A percentile compares a stretch with the other conserved stretches of the same genome.
Evolutionary conservation across 768 basidiomycete genomes (phyloP).

Genomic region (Dacryopinax primogenitus): DNA sequence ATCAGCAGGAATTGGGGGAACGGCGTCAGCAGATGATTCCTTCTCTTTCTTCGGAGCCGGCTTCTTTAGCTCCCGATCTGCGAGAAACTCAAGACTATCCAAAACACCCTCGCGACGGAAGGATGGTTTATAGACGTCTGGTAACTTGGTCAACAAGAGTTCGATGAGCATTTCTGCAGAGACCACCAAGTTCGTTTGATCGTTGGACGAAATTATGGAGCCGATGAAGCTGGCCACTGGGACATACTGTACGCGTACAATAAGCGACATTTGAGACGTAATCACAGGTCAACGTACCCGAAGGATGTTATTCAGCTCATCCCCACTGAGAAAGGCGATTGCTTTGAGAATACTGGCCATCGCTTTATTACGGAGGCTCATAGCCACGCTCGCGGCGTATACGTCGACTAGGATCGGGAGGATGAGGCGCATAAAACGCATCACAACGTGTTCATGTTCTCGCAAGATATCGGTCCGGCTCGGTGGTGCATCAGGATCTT

Average conservation of each 20-base stretch:
- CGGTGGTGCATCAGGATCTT: constrained; percentile 34
- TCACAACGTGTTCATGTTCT: constrained; percentile 60
- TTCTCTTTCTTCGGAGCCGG: constrained; percentile 35
- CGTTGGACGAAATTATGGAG: constrained; percentile 82
- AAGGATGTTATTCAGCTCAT: constrained; percentile 62
- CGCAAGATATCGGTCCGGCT: constrained; percentile 58
- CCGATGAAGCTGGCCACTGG: constrained; percentile 93
- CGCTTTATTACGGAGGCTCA: constrained; percentile 77
- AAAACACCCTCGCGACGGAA: constrained; percentile 94
- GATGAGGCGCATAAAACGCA: constrained; percentile 73
- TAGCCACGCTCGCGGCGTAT: constrained; percentile 94
- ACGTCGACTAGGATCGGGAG: constrained; percentile 94
- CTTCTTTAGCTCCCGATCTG: constrained; percentile 47
- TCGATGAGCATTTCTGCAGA: constrained; percentile 90
- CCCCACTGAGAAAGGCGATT: constrained; percentile 71
- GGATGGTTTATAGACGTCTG: constrained; percentile 69
- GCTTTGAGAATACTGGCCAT: constrained; percentile 81
- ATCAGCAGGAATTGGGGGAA: constrained; percentile 33
- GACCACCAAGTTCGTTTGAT: constrained; percentile 75
- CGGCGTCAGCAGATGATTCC: constrained; percentile 24
- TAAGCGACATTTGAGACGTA: not conserved
- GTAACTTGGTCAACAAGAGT: constrained; percentile 70
- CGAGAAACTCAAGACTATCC: constrained; percentile 77
- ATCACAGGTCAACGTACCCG: constrained; percentile 40
- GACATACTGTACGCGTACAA: constrained; percentile 47